phyloP scores from a whole-genome alignment of 2,329 filamentous ascomycete genomes.

The Paracoccidioides lutzii region DNA sequence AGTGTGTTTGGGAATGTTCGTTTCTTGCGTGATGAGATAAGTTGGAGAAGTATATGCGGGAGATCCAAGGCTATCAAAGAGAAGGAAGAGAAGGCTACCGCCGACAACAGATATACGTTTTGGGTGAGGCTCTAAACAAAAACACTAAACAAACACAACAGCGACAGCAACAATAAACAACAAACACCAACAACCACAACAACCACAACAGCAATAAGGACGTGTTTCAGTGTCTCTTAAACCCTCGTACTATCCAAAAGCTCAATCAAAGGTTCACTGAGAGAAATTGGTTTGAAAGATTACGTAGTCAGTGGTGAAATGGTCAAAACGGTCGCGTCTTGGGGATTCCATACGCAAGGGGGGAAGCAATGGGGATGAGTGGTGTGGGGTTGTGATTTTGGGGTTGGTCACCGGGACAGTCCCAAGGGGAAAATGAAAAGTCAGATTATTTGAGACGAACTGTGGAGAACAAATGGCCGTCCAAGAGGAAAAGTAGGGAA shows the following conservation, averaged over 20 bases:
- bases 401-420: slow-evolving; percentile 8
- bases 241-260: neutral
- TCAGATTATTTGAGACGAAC: neutral
- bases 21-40: neutral
- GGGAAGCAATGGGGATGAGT: neutral
- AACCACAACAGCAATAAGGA: too few relatives aligned
- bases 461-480: neutral
- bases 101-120: neutral
- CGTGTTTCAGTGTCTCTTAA: neutral
- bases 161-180: neutral
- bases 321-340: slow-evolving; percentile 1
- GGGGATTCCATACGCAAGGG: slow-evolving; percentile 3
- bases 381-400: slow-evolving; percentile 3
- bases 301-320: slow-evolving; percentile 5
- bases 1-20: too few relatives aligned
- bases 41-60: neutral
- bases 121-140: neutral
- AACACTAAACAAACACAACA: neutral
- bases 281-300: neutral
- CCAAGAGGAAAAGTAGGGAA: neutral
- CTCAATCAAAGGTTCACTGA: neutral
- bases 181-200: too few relatives aligned
- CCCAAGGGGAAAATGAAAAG: neutral
- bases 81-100: neutral
- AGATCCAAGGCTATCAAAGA: neutral